Conservation (phyloP, 371 early-diverging fungal genomes). For the Rhizomucor pusillus region DNA sequence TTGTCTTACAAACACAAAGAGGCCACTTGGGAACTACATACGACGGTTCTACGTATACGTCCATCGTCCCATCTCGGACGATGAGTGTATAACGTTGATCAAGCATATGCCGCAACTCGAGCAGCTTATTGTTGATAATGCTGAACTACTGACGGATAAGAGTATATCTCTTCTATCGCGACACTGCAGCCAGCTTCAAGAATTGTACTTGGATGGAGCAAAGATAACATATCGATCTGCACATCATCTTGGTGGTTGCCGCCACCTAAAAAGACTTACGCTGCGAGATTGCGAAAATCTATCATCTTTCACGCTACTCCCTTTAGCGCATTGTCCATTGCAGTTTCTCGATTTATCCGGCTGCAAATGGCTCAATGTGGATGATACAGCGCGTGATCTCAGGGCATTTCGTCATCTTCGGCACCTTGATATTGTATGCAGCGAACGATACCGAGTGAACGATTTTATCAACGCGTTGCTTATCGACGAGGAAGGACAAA, state of each 20-base stretch:
- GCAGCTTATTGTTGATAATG: constrained; percentile 20
- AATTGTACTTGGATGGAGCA: constrained; percentile 25
- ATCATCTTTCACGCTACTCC: constrained; percentile 27
- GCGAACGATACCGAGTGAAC: constrained; percentile 12
- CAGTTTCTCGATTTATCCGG: constrained; percentile 37
- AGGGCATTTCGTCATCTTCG: constrained; percentile 22
- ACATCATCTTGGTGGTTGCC: constrained; percentile 32
- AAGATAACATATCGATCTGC: constrained; percentile 34
- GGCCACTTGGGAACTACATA: constrained; percentile 11
- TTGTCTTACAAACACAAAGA: constrained; percentile 4
- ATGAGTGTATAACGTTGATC: constrained; percentile 24
- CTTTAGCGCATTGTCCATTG: constrained; percentile 30
- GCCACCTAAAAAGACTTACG: constrained; percentile 20
- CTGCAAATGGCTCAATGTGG: constrained; percentile 38
- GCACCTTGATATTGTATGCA: constrained; percentile 39
- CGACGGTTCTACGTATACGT: constrained; percentile 12
- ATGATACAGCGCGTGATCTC: constrained; percentile 42
- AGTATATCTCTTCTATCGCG: constrained; percentile 25
- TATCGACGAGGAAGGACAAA: constrained; percentile 1
- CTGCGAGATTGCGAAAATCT: constrained; percentile 27
- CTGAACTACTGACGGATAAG: constrained; percentile 34
- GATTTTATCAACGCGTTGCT: constrained; percentile 16
- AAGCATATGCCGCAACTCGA: constrained; percentile 33
- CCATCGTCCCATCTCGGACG: constrained; percentile 7
- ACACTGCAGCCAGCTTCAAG: constrained; percentile 25